Evolutionary conservation across 805 yeast genomes (phyloP).

Genomic region (Candida argentea): DNA sequence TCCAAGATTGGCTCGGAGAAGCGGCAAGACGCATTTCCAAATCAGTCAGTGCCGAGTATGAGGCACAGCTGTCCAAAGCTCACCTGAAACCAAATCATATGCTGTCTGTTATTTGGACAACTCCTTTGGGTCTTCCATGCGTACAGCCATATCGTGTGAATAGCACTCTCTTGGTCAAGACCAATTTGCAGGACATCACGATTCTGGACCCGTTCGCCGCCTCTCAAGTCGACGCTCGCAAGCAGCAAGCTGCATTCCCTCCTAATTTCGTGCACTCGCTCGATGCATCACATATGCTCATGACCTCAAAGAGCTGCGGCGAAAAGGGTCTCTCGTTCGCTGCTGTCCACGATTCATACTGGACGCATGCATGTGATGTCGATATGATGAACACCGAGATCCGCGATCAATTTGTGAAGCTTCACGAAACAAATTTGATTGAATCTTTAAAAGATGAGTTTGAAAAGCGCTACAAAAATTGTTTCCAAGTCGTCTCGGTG

Average conservation of each 20-base stretch:
- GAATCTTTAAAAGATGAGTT: constrained; percentile 68
- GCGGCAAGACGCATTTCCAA: constrained; percentile 75
- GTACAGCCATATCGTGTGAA: constrained; percentile 89
- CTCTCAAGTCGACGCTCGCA: constrained; percentile 74
- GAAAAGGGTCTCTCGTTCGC: constrained; percentile 65
- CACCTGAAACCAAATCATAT: constrained; percentile 47
- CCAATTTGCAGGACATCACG: constrained; percentile 80
- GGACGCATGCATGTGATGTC: constrained; percentile 93
- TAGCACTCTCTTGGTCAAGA: constrained; percentile 55
- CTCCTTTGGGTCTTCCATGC: constrained; percentile 90
- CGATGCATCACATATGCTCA: constrained; percentile 94
- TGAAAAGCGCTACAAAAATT: constrained; percentile 65
- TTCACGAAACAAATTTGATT: constrained; percentile 69
- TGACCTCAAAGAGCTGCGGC: constrained; percentile 76
- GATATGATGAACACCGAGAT: constrained; percentile 58
- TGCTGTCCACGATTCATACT: constrained; percentile 93
- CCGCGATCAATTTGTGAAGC: constrained; percentile 67
- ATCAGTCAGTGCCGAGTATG: constrained; percentile 61
- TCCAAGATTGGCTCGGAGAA: constrained; percentile 93
- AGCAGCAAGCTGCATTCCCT: constrained; percentile 89
- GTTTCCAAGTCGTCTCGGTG: constrained; percentile 50
- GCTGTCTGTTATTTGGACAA: constrained; percentile 94
- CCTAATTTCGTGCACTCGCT: constrained; percentile 92
- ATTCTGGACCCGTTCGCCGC: constrained; percentile 83
- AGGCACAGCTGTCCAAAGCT: constrained; percentile 20